phyloP scores from a whole-genome alignment of 257 asterid species.

The Linderniella brevidens region DNA sequence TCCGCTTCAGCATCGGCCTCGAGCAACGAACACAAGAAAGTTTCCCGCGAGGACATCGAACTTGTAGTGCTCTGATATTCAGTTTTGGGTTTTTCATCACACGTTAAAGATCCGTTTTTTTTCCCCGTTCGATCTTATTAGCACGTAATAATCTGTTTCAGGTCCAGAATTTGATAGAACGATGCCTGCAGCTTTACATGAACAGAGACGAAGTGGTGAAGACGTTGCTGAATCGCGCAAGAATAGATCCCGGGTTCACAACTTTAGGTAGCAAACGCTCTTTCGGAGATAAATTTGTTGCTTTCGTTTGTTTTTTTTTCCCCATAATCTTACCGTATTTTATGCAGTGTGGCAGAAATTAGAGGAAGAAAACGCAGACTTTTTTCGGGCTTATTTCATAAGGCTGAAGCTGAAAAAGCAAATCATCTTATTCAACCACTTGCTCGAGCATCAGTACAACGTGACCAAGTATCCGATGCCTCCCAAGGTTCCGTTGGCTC shows the following conservation, averaged over 20 bases:
- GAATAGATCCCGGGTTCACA: slow-evolving; percentile 97
- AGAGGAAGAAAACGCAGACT: slow-evolving; percentile 93
- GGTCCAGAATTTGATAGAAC: slow-evolving; percentile 92
- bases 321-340: too few species aligned
- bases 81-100: not conserved
- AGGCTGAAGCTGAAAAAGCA: slow-evolving; percentile 92
- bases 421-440: slow-evolving; percentile 73
- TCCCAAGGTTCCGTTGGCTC: slow-evolving; percentile 67
- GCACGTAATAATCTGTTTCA: slow-evolving; percentile 15
- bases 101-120: not conserved
- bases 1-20: slow-evolving; percentile 84
- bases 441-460: slow-evolving; percentile 73
- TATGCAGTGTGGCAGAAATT: slow-evolving; percentile 80
- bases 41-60: slow-evolving; percentile 90
- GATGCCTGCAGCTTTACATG: slow-evolving; percentile 91
- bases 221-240: slow-evolving; percentile 82
- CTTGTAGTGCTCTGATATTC: slow-evolving; percentile 34
- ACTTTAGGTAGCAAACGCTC: slow-evolving; percentile 42
- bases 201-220: slow-evolving; percentile 85
- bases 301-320: too few species aligned
- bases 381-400: slow-evolving; percentile 83
- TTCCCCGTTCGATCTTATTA: not conserved
- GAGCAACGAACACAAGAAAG: slow-evolving; percentile 72
- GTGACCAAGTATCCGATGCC: slow-evolving; percentile 70
- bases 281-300: too few species aligned